Base-by-base conservation (phyloP, 2,329 filamentous ascomycete genomes). In the Claviceps citrina region DNA sequence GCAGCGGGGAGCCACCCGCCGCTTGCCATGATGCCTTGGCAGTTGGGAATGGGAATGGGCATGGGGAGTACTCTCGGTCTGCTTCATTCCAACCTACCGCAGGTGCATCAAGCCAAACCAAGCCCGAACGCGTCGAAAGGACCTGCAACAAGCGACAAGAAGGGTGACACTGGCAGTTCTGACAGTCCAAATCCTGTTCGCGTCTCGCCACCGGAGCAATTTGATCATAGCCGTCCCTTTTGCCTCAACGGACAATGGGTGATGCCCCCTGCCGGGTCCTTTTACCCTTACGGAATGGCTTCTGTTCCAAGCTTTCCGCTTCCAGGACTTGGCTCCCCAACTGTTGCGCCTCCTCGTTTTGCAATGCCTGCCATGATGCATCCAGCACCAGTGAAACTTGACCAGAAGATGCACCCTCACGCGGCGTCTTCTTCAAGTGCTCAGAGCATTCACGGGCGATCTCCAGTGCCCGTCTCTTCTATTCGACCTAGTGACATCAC, bases 401-500 rank as follows among this genome's bases (percentile, higher is more conserved):
- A 42, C 15, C 46, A 38, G 18, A 37, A 43, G n/a, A 42, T 47
- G 37, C 46, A 46, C 31, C 20, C 45, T 41, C 48, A 47, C 12
- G 24, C 36, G 12, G 31, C 44, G 12, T 37, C 44, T 18, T 44
- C 39, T 41, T 49, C 48, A 43, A 54, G 39, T 24, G 20, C 36
- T 8, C 30, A 43, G 3, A 39, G 41, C 25, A 36, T 36, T n/a
- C 16, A 39, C 3, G 40, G 41, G 8, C 27, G 55, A 41, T 36
- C 54, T 44, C 49, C 50, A 31, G 64, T 67, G 10, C 71, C 67
- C 3, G 60, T 68, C 19, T 75, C 73, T n/a, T 76, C 73, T 6
- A 77, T 77, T 45, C 65, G 66, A 18, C 67, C 66, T 4, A 77
- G 73, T 47, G 69, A 73, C n/a, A 73, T 77, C 47, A 76, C 71